Evolutionary conservation across 1,284 basidiomycete species (phyloP).

Genomic region (Xanthoconium separans): DNA sequence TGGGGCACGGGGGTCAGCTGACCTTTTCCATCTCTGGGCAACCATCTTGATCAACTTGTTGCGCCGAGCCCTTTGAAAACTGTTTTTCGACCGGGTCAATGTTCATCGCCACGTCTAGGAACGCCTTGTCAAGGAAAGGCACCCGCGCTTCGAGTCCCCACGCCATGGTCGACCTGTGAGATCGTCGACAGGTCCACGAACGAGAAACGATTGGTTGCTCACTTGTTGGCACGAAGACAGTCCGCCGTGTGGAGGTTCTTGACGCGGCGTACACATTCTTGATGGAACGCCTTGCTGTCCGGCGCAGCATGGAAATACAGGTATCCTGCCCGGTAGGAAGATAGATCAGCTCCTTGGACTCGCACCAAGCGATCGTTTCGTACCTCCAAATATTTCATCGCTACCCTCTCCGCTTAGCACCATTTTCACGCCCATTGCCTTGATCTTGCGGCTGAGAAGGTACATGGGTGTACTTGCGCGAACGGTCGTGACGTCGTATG

Average conservation of each 20-base stretch:
- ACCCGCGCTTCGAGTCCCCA: conserved; percentile 99
- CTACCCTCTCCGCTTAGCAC: conserved; percentile 97
- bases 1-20: not conserved
- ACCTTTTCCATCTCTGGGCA: conserved; percentile 94
- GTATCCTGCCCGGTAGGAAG: conserved; percentile 62
- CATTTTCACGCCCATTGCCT: conserved; percentile 99
- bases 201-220: conserved; percentile 20
- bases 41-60: conserved; percentile 83
- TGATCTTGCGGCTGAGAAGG: conserved; percentile 96
- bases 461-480: conserved; percentile 98
- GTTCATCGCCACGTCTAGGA: conserved; percentile 94
- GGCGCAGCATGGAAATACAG: conserved; percentile 99
- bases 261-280: conserved; percentile 92
- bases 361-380: conserved; percentile 12
- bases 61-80: conserved; percentile 82
- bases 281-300: conserved; percentile 86
- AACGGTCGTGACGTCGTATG: conserved; percentile 98
- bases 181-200: conserved; percentile 1
- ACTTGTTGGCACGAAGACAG: conserved; percentile 99
- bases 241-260: conserved; percentile 99
- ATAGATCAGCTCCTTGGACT: conserved; percentile 1
- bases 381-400: conserved; percentile 96
- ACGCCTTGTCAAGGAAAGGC: conserved; percentile 97
- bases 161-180: conserved; percentile 90
- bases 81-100: conserved; percentile 87